These are phyloP conservation scores for Escovopsis sp. DNA, from an alignment of 2,329 filamentous ascomycete genomes.

Conservation along the genomic window DNA sequence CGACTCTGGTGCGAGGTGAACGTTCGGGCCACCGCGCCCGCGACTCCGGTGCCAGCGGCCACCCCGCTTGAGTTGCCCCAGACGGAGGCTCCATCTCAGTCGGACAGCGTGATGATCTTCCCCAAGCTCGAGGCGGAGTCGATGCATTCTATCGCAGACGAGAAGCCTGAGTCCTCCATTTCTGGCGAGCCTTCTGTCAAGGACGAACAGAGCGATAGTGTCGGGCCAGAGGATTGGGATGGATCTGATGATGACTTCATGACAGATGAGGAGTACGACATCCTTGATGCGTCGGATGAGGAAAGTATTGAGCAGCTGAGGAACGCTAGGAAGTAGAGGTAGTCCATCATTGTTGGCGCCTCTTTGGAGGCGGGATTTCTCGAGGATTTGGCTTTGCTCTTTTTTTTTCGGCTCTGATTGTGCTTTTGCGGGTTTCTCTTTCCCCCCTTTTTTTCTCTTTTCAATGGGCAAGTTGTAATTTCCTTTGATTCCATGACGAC, in stretches of 20 bases:
- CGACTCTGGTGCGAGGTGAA: conserved; percentile 89
- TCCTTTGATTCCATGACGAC: too few relatives aligned
- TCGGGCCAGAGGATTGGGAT: conserved; percentile 46
- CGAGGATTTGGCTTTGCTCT: not conserved
- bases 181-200: not conserved
- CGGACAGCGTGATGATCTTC: conserved; percentile 75
- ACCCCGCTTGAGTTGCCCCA: conserved; percentile 13
- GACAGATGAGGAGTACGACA: conserved; percentile 97
- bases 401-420: not conserved
- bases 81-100: conserved; percentile 17
- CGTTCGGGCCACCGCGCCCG: conserved; percentile 34
- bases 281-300: conserved; percentile 87
- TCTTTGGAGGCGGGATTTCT: too few relatives aligned
- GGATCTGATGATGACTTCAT: conserved; percentile 63
- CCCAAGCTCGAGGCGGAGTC: conserved; percentile 93
- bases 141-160: conserved; percentile 63
- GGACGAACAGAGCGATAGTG: conserved; percentile 8
- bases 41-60: conserved; percentile 12
- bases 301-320: conserved; percentile 47
- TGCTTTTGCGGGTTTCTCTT: too few relatives aligned
- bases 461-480: too few relatives aligned
- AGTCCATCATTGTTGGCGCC: not conserved
- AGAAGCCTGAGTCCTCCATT: conserved; percentile 34
- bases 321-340: conserved; percentile 20
- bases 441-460: too few relatives aligned